These are phyloP conservation scores for Carex arenaria DNA, from an alignment of 202 grass and related monocot genomes.

Conservation along the genomic window DNA sequence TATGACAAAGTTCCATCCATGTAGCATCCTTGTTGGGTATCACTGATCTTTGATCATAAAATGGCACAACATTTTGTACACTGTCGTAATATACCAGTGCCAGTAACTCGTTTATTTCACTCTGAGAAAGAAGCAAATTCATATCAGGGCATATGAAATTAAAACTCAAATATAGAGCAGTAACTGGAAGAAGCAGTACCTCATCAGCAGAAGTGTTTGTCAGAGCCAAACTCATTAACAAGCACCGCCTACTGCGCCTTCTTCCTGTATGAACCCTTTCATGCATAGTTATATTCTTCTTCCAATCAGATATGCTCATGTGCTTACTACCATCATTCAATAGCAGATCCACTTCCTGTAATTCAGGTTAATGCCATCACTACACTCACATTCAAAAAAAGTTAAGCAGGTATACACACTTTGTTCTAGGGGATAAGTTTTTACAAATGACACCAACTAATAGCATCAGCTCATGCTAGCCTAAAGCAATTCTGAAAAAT, in stretches of 20 bases:
- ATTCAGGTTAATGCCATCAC: conserved; percentile 4
- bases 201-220: conserved; percentile 50
- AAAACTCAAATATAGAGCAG: neutral
- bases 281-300: conserved; percentile 55
- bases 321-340: conserved; percentile 97
- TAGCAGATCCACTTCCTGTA: conserved; percentile 88
- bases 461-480: neutral
- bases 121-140: conserved; percentile 42
- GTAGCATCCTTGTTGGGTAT: conserved; percentile 74
- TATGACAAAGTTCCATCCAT: conserved; percentile 72
- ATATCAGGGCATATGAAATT: conserved; percentile 22
- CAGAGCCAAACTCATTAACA: conserved; percentile 71
- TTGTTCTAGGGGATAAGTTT: neutral
- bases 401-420: conserved; percentile 19
- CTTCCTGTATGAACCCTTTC: conserved; percentile 87
- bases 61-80: conserved; percentile 89
- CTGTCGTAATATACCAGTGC: conserved; percentile 92
- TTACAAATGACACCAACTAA: neutral
- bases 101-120: conserved; percentile 80
- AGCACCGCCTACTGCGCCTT: conserved; percentile 70
- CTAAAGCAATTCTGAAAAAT: neutral
- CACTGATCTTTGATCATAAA: conserved; percentile 90
- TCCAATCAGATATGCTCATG: conserved; percentile 91
- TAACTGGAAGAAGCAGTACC: conserved; percentile 20
- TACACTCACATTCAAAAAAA: conserved; percentile 11